Evolutionary conservation across 208 protist genomes (phyloP).

Genomic region (Leishmania martiniquensis): DNA sequence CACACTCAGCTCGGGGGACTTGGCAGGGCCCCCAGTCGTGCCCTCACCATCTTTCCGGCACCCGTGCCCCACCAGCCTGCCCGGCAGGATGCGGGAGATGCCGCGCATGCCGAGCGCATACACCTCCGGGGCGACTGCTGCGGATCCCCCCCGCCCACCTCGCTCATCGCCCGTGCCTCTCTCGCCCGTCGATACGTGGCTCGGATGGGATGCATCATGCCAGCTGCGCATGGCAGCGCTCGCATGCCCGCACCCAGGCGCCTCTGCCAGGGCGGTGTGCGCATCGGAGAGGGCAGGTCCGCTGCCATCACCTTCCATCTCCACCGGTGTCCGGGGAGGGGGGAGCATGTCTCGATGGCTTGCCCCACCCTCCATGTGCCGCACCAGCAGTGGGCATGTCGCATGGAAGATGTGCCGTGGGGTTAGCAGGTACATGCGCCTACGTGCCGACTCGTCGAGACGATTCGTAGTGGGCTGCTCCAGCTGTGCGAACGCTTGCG

Average conservation of each 20-base stretch:
- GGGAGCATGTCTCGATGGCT: neutral
- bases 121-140: too few relatives aligned
- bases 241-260: neutral
- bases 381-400: neutral
- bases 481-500: too few relatives aligned
- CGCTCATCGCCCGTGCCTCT: neutral
- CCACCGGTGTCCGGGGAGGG: neutral
- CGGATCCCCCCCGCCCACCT: neutral
- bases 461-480: neutral
- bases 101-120: neutral
- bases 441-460: neutral
- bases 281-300: too few relatives aligned
- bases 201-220: neutral
- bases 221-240: neutral
- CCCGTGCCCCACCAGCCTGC: too few relatives aligned
- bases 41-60: too few relatives aligned
- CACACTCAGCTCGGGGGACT: too few relatives aligned
- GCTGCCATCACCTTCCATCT: too few relatives aligned
- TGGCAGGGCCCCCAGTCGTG: too few relatives aligned
- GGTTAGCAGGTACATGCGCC: neutral
- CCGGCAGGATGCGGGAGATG: too few relatives aligned
- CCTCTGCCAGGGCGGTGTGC: neutral
- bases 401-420: neutral
- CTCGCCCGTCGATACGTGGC: neutral
- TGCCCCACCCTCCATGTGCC: neutral